Base-by-base conservation (phyloP, 495 filamentous ascomycete genomes). In the Astrocystis sublimbata region DNA sequence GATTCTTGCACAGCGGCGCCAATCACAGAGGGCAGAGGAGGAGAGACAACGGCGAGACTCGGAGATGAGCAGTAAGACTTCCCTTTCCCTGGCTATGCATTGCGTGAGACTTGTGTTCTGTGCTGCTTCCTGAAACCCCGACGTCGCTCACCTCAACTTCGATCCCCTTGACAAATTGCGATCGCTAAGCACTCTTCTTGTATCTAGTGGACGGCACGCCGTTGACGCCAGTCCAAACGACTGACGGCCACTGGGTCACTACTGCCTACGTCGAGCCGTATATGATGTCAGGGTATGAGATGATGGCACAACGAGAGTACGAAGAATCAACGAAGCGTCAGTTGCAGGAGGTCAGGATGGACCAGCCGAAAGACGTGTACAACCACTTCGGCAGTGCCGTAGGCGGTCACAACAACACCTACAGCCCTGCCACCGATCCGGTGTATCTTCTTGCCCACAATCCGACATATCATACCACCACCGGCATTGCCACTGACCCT, bases 271-370 rank as follows among this genome's bases (percentile, higher is more conserved):
- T 80, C 2, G 89, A 92, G 70, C 88, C 88, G 12, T 92, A 92
- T 68, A 90, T 92, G 86, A 66, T 79, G 45, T 83, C 81, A 8
- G 89, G 89, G 13, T 91, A 91, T 69, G 84, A 85, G 54, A 74
- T 78, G 40, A 68, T 83, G 42, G 77, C 79, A n/a, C 74, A 71
- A 38, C 75, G 79, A 50, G 81, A 83, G 68, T 83, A 83, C 56
- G 75, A 79, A 60, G 73, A 75, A 30, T 76, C 75, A 1, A 73
- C 61, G 17, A 68, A 70, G 42, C 66, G 65, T 36, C 71, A 73
- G 31, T 69, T 70, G 30, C 71, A 75, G 56, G 75, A 74, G 45
- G 72, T n/a, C n/a, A n/a, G 72, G 7, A 66, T 72, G 64, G 24
- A 63, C 26, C 60, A 54, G 26, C 68, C 73, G 33, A 79, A 80